Evolutionary conservation across 176 grass and related monocot species (phyloP), one percentile per base, ranked within the genome.

Genomic region (Aegilops speltoides): DNA sequence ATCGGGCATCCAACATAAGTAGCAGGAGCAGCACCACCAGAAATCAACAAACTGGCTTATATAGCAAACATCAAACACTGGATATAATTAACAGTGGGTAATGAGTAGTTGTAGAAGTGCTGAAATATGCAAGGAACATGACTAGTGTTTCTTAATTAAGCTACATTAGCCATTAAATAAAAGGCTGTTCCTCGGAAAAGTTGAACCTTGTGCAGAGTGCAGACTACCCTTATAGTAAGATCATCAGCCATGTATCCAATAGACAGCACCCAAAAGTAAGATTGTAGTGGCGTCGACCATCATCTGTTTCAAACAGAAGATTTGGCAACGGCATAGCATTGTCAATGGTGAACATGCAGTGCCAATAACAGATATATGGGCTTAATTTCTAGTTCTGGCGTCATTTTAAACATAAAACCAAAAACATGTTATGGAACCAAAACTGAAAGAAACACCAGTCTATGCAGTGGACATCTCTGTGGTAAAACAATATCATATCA

Each of bases 361-460:
- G 89, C 90, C 88, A 94, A 98, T 64, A 98, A 86, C 43, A 92
- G 91, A 88, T 95, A 98, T 88, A 88, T 92, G 6, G 90, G 91
- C 75, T 94, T 90, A 82, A 94, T 88, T 86, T 95, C 91, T 16
- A 95, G 78, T 78, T 98, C 84, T 23, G 88, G 86, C 85, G 88
- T 89, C 37, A 84, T 54, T 54, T 29, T 25, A 10, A 75, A 73
- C 12, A 66, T 62, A 54, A 24, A 78, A 64, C 56, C 25, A 37
- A 10, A 77, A 75, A 17, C 32, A 38, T 9, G 22, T 15, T 5
- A 28, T 28, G 41, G 3, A 76, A 76, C 73, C 8, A 76, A 54
- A 31, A 76, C 15, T 19, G 25, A 54, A 76, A 10, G 73, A 76
- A 52, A 76, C 6, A 76, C 46, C 71, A 76, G 15, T 76, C 3